Conservation (phyloP, 371 early-diverging fungal species). For the Coemansia sp. region DNA sequence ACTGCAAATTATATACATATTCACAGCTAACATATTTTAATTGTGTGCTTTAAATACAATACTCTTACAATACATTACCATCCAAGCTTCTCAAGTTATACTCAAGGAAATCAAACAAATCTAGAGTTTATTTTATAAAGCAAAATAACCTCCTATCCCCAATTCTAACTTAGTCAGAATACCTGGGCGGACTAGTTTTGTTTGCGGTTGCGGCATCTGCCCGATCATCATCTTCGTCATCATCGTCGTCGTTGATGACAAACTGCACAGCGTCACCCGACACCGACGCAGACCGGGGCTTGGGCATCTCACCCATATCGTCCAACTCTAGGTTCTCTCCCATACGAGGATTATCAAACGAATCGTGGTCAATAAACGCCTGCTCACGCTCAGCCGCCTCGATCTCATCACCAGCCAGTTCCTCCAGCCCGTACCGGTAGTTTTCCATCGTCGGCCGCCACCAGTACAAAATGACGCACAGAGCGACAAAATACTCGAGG, state of each 20-base stretch:
- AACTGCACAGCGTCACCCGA: conserved; percentile 39
- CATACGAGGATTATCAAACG: conserved; percentile 45
- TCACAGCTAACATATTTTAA: too few species aligned
- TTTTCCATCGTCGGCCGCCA: conserved; percentile 96
- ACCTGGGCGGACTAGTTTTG: neutral
- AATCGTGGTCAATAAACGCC: conserved; percentile 23
- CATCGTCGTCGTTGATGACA: conserved; percentile 42
- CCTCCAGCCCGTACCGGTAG: conserved; percentile 73
- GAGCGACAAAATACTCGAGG: conserved; percentile 77
- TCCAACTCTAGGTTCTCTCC: conserved; percentile 45
- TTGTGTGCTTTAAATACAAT: too few species aligned
- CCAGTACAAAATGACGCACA: conserved; percentile 72
- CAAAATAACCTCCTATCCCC: neutral
- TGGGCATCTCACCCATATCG: conserved; percentile 11
- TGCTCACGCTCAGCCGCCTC: conserved; percentile 52
- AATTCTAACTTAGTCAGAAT: neutral
- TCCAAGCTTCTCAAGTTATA: neutral
- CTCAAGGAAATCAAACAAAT: neutral
- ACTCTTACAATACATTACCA: neutral
- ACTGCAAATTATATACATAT: too few species aligned
- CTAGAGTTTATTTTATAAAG: neutral
- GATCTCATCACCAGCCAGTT: conserved; percentile 50
- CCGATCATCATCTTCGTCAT: conserved; percentile 21
- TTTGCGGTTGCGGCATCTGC: neutral
- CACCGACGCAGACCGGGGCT: conserved; percentile 4